phyloP scores from a whole-genome alignment of 2,329 filamentous ascomycete species.

The Aspergillus sp. region DNA sequence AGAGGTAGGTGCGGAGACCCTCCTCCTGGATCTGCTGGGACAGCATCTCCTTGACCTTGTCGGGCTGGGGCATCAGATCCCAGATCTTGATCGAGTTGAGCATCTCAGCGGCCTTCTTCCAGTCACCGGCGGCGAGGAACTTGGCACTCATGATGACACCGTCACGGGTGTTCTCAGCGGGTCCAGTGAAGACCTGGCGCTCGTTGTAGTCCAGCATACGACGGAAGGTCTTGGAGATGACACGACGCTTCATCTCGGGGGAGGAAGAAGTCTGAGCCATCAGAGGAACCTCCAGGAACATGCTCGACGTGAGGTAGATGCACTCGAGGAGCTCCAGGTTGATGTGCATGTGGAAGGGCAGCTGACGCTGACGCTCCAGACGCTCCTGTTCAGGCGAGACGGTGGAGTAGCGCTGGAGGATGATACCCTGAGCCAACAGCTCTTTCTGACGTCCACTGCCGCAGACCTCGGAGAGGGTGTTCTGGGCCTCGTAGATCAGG shows the following conservation, averaged over 20 bases:
- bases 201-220: slow-evolving; percentile 99
- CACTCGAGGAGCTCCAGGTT: slow-evolving; percentile 98
- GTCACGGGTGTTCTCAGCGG: slow-evolving; percentile 97
- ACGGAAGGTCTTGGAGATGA: slow-evolving; percentile 99
- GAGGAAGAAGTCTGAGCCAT: slow-evolving; percentile 95
- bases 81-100: slow-evolving; percentile 99
- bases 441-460: slow-evolving; percentile 98
- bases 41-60: slow-evolving; percentile 95
- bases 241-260: slow-evolving; percentile 92
- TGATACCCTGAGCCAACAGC: slow-evolving; percentile 93
- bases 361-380: slow-evolving; percentile 92
- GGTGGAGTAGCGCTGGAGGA: slow-evolving; percentile 95
- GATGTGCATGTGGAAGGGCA: slow-evolving; percentile 99
- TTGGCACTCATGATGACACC: slow-evolving; percentile 99
- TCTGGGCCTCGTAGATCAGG: slow-evolving; percentile 95
- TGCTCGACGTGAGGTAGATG: slow-evolving; percentile 97
- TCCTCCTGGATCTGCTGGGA: slow-evolving; percentile 98
- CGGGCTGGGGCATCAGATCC: slow-evolving; percentile 91
- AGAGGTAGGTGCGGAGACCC: slow-evolving; percentile 95
- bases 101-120: slow-evolving; percentile 93
- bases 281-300: slow-evolving; percentile 97
- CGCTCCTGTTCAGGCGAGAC: slow-evolving; percentile 98
- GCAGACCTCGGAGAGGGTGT: slow-evolving; percentile 96
- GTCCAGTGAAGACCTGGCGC: slow-evolving; percentile 97
- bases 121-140: slow-evolving; percentile 92